A percentile compares a stretch with the other conserved stretches of the same genome.
These are phyloP conservation scores for Boletellus ananas DNA, from an alignment of 768 basidiomycete species.

Conservation along the genomic window DNA sequence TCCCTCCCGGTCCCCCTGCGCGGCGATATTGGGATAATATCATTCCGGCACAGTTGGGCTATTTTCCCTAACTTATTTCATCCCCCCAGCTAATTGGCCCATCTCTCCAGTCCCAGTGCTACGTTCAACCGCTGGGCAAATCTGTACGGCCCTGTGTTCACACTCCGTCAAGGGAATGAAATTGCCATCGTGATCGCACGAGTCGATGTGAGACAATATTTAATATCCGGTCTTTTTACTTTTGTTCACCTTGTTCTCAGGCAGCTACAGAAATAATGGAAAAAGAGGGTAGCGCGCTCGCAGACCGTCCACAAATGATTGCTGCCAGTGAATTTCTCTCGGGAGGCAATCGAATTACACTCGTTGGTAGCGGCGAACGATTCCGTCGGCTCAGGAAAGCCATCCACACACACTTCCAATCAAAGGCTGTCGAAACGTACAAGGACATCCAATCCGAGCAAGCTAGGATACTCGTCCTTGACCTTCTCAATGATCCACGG, in stretches of 20 bases:
- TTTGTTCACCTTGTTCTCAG: slow-evolving; percentile 14
- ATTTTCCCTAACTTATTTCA: neutral
- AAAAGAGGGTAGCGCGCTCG: slow-evolving; percentile 49
- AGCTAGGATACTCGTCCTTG: slow-evolving; percentile 17
- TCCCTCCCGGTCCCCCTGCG: neutral
- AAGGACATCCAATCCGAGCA: slow-evolving; percentile 41
- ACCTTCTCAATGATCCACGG: slow-evolving; percentile 32
- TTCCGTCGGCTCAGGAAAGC: slow-evolving; percentile 56
- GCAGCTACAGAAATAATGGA: slow-evolving; percentile 62
- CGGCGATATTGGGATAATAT: neutral
- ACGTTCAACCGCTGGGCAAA: slow-evolving; percentile 51
- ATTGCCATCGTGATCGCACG: slow-evolving; percentile 18
- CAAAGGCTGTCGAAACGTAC: slow-evolving; percentile 44
- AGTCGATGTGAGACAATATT: slow-evolving; percentile 12
- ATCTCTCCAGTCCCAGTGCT: slow-evolving; percentile 11
- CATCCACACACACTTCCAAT: slow-evolving; percentile 50
- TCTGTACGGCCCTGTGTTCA: slow-evolving; percentile 56
- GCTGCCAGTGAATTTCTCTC: slow-evolving; percentile 53
- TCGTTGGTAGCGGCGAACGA: slow-evolving; percentile 47
- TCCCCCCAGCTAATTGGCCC: neutral
- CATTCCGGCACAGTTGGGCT: neutral
- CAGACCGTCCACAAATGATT: slow-evolving; percentile 49
- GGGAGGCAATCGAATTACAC: slow-evolving; percentile 49
- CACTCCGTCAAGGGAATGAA: slow-evolving; percentile 44
- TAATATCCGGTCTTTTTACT: neutral